A percentile compares a stretch with the other conserved stretches of the same genome.
phyloP scores from a whole-genome alignment of 768 basidiomycete species.

The Dioszegia hungarica region DNA sequence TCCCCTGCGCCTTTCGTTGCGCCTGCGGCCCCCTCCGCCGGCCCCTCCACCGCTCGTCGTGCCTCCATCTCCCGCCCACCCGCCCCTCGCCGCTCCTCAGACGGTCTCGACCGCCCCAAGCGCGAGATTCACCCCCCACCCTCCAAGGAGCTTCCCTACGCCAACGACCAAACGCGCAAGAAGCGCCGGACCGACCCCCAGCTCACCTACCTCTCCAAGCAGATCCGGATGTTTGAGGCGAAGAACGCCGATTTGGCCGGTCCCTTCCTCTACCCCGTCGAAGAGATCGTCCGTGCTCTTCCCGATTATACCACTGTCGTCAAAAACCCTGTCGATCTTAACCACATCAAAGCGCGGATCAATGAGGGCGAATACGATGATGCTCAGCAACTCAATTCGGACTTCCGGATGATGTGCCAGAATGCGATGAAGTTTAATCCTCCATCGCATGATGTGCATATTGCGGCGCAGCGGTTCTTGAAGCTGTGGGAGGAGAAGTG shows the following conservation, averaged over 20 bases:
- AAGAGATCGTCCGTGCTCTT: conserved; percentile 61
- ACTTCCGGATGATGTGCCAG: conserved; percentile 89
- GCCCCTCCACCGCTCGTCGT: conserved; percentile 54
- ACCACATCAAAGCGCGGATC: conserved; percentile 80
- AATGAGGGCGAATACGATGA: conserved; percentile 69
- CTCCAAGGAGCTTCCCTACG: conserved; percentile 81
- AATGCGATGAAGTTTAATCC: conserved; percentile 95
- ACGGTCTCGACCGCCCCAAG: conserved; percentile 65
- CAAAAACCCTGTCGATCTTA: conserved; percentile 93
- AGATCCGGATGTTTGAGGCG: conserved; percentile 69
- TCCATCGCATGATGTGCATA: conserved; percentile 75
- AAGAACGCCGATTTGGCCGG: conserved; percentile 66
- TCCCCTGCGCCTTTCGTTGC: conserved; percentile 14
- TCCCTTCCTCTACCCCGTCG: conserved; percentile 92
- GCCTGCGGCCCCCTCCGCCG: conserved; percentile 23
- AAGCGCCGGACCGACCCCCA: conserved; percentile 65
- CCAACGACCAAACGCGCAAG: conserved; percentile 61
- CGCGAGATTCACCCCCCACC: conserved; percentile 96
- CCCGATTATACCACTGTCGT: conserved; percentile 81
- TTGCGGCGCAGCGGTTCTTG: conserved; percentile 78
- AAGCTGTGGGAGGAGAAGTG: conserved; percentile 89
- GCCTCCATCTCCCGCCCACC: conserved; percentile 70
- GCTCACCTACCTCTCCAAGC: conserved; percentile 71
- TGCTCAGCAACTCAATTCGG: conserved; percentile 76
- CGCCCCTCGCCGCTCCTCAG: conserved; percentile 66